phyloP scores from a whole-genome alignment of 352 stramenopile species.

The Thalassiosira delicatula region DNA sequence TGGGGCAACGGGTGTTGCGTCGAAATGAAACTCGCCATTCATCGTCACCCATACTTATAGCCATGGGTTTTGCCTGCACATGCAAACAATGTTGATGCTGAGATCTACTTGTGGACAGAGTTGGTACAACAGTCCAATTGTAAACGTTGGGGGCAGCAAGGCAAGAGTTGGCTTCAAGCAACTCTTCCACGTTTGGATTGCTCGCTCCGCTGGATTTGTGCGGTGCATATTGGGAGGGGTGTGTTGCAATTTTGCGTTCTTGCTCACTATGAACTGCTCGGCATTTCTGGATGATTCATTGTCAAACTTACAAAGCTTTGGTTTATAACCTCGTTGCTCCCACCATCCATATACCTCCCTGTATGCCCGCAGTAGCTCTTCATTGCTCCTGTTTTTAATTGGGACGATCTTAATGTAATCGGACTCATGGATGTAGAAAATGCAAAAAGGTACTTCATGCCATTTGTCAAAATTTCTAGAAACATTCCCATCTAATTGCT shows the following conservation, averaged over 20 bases:
- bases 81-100: background rate
- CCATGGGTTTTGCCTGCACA: background rate
- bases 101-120: constrained; percentile 17
- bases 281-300: constrained; percentile 49
- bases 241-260: constrained; percentile 22
- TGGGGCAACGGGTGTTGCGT: background rate
- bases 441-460: constrained; percentile 51
- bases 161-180: constrained; percentile 45
- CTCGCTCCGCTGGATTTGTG: constrained; percentile 47
- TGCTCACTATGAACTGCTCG: constrained; percentile 26
- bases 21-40: constrained; percentile 9
- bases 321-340: background rate
- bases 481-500: constrained; percentile 48
- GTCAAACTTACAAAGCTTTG: constrained; percentile 24
- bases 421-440: no score
- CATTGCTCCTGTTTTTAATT: constrained; percentile 10
- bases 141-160: constrained; percentile 3
- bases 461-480: constrained; percentile 20
- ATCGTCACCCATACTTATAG: background rate
- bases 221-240: constrained; percentile 51
- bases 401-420: constrained; percentile 3
- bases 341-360: background rate
- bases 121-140: background rate
- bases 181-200: constrained; percentile 65
- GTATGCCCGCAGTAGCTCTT: constrained; percentile 2